A percentile compares a stretch with the other conserved stretches of the same genome.
phyloP scores from a whole-genome alignment of 2,329 filamentous ascomycete species.

The Tolypocladium paradoxum region DNA sequence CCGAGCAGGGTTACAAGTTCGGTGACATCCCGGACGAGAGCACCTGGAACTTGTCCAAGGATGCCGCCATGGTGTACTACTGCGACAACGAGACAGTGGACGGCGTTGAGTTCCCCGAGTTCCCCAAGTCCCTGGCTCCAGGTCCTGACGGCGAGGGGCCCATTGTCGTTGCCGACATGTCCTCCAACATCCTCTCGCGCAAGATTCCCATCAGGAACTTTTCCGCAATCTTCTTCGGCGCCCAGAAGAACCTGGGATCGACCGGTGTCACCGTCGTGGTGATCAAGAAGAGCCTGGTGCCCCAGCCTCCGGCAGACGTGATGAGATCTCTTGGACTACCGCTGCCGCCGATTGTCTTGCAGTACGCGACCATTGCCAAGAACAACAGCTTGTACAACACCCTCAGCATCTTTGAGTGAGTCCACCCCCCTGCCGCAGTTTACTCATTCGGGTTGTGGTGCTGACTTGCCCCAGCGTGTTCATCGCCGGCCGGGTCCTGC shows the following conservation, averaged over 20 bases:
- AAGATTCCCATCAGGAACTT: conserved; percentile 69
- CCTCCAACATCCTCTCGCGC: conserved; percentile 82
- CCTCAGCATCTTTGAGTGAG: conserved; percentile 76
- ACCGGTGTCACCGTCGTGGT: conserved; percentile 82
- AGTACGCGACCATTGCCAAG: conserved; percentile 78
- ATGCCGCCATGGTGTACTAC: conserved; percentile 70
- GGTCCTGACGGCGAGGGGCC: conserved; percentile 51
- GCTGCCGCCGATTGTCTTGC: conserved; percentile 67
- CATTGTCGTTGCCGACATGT: conserved; percentile 86
- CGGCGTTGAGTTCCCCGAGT: conserved; percentile 77
- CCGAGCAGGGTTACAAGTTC: conserved; percentile 66
- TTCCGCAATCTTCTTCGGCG: conserved; percentile 79
- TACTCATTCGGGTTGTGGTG: background rate
- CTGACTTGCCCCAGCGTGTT: conserved; percentile 50
- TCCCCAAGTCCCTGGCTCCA: conserved; percentile 53
- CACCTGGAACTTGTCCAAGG: conserved; percentile 62
- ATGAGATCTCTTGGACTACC: conserved; percentile 67
- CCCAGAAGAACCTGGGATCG: conserved; percentile 87
- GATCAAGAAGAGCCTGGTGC: conserved; percentile 69
- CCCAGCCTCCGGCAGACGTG: conserved; percentile 58
- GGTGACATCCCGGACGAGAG: conserved; percentile 70
- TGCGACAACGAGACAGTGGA: conserved; percentile 94
- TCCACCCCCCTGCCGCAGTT: conserved; percentile 2
- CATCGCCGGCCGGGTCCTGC: conserved; percentile 80
- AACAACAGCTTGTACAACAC: conserved; percentile 97